Evolutionary conservation across 148 eudicot species (phyloP), one percentile per base, ranked within the genome.

Genomic region (Silene latifolia): DNA sequence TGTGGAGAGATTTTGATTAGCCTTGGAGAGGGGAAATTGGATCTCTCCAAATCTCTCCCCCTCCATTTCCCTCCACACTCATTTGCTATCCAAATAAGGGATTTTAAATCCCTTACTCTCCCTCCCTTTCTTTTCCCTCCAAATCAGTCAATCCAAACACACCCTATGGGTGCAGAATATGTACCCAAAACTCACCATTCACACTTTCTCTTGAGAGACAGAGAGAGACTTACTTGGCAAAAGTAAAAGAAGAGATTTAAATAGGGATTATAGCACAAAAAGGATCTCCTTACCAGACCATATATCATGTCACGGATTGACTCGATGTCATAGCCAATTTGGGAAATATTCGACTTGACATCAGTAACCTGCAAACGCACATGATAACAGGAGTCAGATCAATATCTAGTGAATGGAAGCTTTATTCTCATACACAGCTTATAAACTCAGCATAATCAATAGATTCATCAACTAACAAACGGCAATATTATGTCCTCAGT

Each of bases 241-340:
- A 39, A 39, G 44, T 39, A 39, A 39, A 35, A 0, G 44, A 1
- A 66, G 8, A 1, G 44, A 66, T 35, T 5, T 8, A 5, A 21
- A 14, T 6, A 39, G 44, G 8, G 44, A 39, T 67, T 20, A 59
- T 19, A 71, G 23, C 1, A 5, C 27, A 74, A 48, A 42, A 35
- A 39, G 42, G 19, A 67, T 32, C 23, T 25, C 24, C 93, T 82
- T 76, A 93, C 97, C 97, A 93, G 75, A 46, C 97, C 95, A 79
- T 77, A 24, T 42, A 91, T 81, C 97, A 91, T 83, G 78, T 87
- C 89, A 78, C 89, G 89, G 72, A 93, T 86, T 44, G 79, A 76
- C 24, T 86, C 88, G 67, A 93, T 82, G 82, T 93, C 98, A 67
- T 35, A 87, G 27, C 97, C 95, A 79, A 91, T 93, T 77, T 91